phyloP scores from a whole-genome alignment of 1,284 basidiomycete genomes.

The Gymnopus androsaceus region DNA sequence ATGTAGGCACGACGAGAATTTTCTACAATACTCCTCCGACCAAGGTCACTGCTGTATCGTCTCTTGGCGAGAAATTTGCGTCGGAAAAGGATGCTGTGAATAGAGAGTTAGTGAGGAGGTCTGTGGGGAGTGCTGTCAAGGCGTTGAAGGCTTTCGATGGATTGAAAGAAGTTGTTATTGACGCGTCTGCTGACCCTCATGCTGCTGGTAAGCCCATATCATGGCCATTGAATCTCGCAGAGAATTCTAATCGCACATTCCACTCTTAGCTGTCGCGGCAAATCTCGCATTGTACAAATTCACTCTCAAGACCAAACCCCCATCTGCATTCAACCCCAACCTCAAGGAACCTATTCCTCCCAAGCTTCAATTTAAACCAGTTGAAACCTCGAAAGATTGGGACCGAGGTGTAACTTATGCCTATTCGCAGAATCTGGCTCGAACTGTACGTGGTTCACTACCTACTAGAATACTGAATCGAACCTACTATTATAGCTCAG shows the following conservation, averaged over 20 bases:
- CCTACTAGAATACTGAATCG: slow-evolving; percentile 2
- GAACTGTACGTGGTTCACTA: slow-evolving; percentile 55
- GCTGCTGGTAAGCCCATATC: slow-evolving; percentile 57
- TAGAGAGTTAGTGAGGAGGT: slow-evolving; percentile 65
- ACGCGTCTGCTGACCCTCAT: slow-evolving; percentile 69
- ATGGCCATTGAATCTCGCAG: background rate
- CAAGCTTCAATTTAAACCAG: slow-evolving; percentile 49
- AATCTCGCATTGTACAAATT: slow-evolving; percentile 76
- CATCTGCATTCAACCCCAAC: slow-evolving; percentile 60
- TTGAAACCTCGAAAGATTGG: slow-evolving; percentile 59
- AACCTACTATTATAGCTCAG: slow-evolving; percentile 51
- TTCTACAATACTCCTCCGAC: slow-evolving; percentile 57
- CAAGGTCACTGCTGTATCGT: slow-evolving; percentile 57
- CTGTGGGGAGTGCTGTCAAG: slow-evolving; percentile 69
- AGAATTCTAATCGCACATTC: too few species aligned
- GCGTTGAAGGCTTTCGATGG: slow-evolving; percentile 61
- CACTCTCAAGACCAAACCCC: slow-evolving; percentile 71
- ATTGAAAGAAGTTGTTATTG: slow-evolving; percentile 58
- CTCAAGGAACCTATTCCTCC: slow-evolving; percentile 47
- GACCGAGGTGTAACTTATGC: slow-evolving; percentile 73
- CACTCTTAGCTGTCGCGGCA: slow-evolving; percentile 76
- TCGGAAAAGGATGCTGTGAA: slow-evolving; percentile 49
- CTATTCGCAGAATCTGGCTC: slow-evolving; percentile 81
- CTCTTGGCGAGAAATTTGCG: slow-evolving; percentile 62
- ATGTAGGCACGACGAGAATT: slow-evolving; percentile 63